Evolutionary conservation across 2,329 filamentous ascomycete species (phyloP).

Genomic region (Grosmannia clavigera): DNA sequence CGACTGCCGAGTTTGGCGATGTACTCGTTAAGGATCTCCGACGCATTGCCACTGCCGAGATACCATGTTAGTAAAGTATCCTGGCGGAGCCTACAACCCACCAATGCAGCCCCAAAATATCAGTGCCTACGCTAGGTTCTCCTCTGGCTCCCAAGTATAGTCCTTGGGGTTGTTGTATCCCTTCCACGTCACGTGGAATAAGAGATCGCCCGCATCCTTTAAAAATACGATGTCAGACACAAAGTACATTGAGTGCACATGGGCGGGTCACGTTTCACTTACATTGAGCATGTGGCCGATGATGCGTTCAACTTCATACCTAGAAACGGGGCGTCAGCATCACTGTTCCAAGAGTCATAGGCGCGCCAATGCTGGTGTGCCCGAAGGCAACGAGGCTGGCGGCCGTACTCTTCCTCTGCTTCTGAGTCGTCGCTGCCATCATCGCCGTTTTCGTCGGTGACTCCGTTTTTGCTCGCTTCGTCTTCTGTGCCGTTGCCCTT

Average conservation of each 20-base stretch:
- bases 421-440: conserved; percentile 18
- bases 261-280: not conserved
- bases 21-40: conserved; percentile 52
- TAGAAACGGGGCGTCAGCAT: conserved; percentile 21
- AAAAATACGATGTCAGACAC: not conserved
- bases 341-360: not conserved
- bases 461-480: not conserved
- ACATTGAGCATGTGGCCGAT: conserved; percentile 47
- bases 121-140: conserved; percentile 45
- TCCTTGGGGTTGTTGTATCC: conserved; percentile 60
- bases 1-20: conserved; percentile 50
- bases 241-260: not conserved
- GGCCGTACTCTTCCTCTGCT: conserved; percentile 29
- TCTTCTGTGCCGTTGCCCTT: not conserved
- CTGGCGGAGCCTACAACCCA: not conserved
- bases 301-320: conserved; percentile 66
- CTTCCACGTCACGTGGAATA: conserved; percentile 70
- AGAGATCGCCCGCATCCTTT: conserved; percentile 30
- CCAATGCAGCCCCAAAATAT: not conserved
- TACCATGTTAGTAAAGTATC: too few species aligned
- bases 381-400: conserved; percentile 6
- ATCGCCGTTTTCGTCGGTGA: conserved; percentile 5
- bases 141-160: conserved; percentile 67
- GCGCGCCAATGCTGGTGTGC: not conserved
- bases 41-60: conserved; percentile 37